Base-by-base conservation (phyloP, 257 asterid species). In the Solanum clarkiae region DNA sequence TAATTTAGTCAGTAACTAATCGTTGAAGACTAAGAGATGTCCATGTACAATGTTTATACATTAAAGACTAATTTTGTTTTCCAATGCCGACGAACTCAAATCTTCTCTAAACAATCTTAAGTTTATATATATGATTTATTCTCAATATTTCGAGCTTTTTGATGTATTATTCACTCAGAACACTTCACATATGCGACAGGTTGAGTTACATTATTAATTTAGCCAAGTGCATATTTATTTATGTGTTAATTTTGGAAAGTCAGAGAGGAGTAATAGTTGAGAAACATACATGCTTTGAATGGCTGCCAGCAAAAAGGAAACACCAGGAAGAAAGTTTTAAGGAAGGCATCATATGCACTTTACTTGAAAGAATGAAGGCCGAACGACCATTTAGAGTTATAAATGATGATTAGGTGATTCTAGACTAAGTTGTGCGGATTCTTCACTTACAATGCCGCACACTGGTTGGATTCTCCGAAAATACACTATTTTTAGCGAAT, bases 1-100 rank as follows among this genome's bases (percentile, higher is more conserved):
- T 36, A 36, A 36, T 36, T 36, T 3, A 36, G 40, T 36, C 2
- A 1, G 40, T 36, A 4, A 36, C 40, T 36, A 36, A 36, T 36
- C 40, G 2, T 32, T 85, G 70, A 20, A 95, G 95, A 88, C n/a
- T n/a, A n/a, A n/a, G n/a, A n/a, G n/a, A n/a, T n/a, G n/a, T 20
- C 60, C 29, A 57, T 20, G 20, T 9, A 20, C 14, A 20, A 20
- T 59, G 29, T 20, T 59, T 59, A 59, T 59, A 59, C 0, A n/a
- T 59, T 59, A 26, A 13, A 20, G 65, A 59, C 26, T 57, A 13
- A 57, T n/a, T 15, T 55, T 16, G 8, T 20, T 2, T 54, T 55
- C 9, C 65, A 59, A 59, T 59, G 14, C 0, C 4, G 26, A 59
- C 65, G 3, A 20, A 20, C 14, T n/a, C n/a, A n/a, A n/a, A n/a